Base-by-base conservation (phyloP, 768 basidiomycete species). In the Favolaschia claudopus region DNA sequence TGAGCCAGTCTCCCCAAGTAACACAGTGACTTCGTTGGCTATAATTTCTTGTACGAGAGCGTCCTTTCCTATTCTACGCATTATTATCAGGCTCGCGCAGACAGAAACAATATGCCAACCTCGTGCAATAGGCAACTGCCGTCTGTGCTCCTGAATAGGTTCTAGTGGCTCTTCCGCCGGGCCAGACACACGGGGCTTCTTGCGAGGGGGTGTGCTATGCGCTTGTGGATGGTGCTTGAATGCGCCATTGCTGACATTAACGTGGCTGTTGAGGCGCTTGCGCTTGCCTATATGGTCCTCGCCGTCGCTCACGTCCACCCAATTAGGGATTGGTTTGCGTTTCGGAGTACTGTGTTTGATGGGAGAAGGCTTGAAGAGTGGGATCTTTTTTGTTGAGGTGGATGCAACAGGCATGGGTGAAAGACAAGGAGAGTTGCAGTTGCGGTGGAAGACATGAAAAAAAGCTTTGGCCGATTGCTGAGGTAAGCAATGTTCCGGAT, bases 1-100 rank as follows among this genome's bases (percentile, higher is more conserved):
- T 19, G 95, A 97, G 13, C 97, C 97, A 0, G 97, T 99, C 76
- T 99, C 97, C 34, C 96, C 97, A 2, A 99, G 83, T 9, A 99
- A 84, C 39, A 99, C 87, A 1, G 89, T 92, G 7, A 94, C 89
- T 70, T 95, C 91, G 78, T 93, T 89, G 62, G 86, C 82, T 28
- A 76, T 74, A 48, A 96, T 88, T 72, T 89, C 89, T 55, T 85
- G 80, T 27, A 94, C 74, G 27, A 96, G 81, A 27, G 88, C 86
- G 22, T 92, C 89, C 70, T 82, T 87, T 55, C 92, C 94, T 93
- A n/a, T n/a, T n/a, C n/a, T n/a, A 53, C 20, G 42, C 19, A 38
- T n/a, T 24, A 15, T 61, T 39, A 47, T n/a, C 22, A 20, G n/a
- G 48, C 17, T 4, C 28, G 37, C n/a, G 28, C 33, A 31, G 7